These are phyloP conservation scores for Lactarius vividus DNA, from an alignment of 768 basidiomycete species.

Conservation along the genomic window DNA sequence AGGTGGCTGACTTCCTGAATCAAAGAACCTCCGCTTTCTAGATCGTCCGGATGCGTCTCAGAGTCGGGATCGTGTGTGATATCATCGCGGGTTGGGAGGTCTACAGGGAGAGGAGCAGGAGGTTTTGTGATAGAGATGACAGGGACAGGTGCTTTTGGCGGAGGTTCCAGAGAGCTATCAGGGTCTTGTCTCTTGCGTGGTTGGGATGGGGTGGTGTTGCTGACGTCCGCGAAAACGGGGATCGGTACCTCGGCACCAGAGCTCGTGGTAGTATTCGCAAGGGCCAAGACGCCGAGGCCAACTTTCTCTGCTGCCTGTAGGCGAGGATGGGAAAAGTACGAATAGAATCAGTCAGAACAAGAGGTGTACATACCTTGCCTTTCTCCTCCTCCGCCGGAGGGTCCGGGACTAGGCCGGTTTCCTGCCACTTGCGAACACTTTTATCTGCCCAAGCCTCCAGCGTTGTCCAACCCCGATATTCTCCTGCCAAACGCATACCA, in stretches of 20 bases:
- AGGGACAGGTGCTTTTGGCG: constrained; percentile 39
- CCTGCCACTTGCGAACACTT: constrained; percentile 84
- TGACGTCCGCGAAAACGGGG: constrained; percentile 49
- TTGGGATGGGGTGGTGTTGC: constrained; percentile 20
- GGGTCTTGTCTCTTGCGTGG: constrained; percentile 17
- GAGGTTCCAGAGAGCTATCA: constrained; percentile 23
- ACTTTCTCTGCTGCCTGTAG: constrained; percentile 44
- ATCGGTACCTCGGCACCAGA: constrained; percentile 57
- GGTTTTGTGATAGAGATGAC: constrained; percentile 65
- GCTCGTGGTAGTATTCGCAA: constrained; percentile 24
- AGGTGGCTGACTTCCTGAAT: constrained; percentile 26
- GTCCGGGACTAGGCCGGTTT: constrained; percentile 65
- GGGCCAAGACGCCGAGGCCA: constrained; percentile 44
- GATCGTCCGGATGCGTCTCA: constrained; percentile 34
- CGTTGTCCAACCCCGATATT: constrained; percentile 90
- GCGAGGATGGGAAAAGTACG: constrained; percentile 9
- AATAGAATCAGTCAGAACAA: not conserved
- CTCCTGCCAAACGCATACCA: constrained; percentile 70
- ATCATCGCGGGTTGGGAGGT: constrained; percentile 62
- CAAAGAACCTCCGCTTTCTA: constrained; percentile 27
- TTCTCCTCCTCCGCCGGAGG: constrained; percentile 39
- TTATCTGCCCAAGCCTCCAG: constrained; percentile 92
- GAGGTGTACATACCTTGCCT: constrained; percentile 44
- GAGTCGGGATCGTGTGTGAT: constrained; percentile 44
- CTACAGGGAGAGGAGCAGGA: constrained; percentile 67